Percentiles rank a stretch among this genome's conserved stretches.
phyloP scores from a whole-genome alignment of 2,329 filamentous ascomycete genomes.

The Diaporthe citrichinensis region DNA sequence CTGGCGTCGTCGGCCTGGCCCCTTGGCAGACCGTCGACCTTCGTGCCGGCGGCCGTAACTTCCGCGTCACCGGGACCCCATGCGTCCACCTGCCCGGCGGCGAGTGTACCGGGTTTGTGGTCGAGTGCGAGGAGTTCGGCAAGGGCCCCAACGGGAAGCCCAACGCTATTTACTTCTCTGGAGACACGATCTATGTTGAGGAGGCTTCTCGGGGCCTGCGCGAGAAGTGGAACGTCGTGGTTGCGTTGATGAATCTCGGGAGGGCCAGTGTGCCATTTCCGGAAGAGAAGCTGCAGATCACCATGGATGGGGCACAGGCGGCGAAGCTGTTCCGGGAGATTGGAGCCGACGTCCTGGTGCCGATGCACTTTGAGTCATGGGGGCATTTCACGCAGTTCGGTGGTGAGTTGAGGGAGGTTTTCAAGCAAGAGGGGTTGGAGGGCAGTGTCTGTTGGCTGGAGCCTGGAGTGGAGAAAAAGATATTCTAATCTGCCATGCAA shows the following conservation, averaged over 20 bases:
- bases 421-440: conserved; percentile 50
- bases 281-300: conserved; percentile 53
- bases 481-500: background rate
- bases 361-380: conserved; percentile 64
- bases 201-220: conserved; percentile 53
- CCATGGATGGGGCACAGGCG: conserved; percentile 60
- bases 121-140: conserved; percentile 56
- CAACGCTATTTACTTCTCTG: conserved; percentile 64
- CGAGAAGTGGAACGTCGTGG: conserved; percentile 53
- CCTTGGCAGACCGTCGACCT: conserved; percentile 42
- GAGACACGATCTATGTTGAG: conserved; percentile 62
- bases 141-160: conserved; percentile 51
- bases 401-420: conserved; percentile 48
- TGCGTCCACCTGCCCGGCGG: conserved; percentile 58
- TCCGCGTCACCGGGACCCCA: conserved; percentile 59
- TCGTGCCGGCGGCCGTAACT: conserved; percentile 43
- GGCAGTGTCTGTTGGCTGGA: background rate
- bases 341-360: conserved; percentile 57
- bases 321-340: conserved; percentile 56
- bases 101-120: conserved; percentile 61
- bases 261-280: conserved; percentile 49
- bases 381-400: conserved; percentile 57
- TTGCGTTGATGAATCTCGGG: conserved; percentile 59
- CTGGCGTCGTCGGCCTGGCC: conserved; percentile 55
- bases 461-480: conserved; percentile 2